These are phyloP conservation scores for Wickerhamomyces ciferrii DNA, from an alignment of 805 yeast species.

Conservation along the genomic window DNA sequence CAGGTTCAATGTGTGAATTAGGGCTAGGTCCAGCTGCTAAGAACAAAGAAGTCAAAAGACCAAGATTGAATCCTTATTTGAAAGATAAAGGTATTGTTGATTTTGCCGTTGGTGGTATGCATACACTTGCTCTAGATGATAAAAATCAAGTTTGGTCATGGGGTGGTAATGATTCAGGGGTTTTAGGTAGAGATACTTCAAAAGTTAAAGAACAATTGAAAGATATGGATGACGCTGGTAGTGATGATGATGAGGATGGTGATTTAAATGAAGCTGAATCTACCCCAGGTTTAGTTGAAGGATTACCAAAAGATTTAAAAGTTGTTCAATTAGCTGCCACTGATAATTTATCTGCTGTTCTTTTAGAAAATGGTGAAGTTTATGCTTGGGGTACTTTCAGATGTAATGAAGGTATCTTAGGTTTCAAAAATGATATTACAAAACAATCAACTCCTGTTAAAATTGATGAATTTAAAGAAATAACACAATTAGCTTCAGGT, in stretches of 20 bases:
- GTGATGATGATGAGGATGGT: constrained; percentile 62
- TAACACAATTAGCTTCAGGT: constrained; percentile 84
- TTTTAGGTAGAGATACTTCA: constrained; percentile 82
- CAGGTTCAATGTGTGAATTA: constrained; percentile 95
- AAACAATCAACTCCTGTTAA: constrained; percentile 66
- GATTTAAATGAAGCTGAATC: constrained; percentile 86
- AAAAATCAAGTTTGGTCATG: constrained; percentile 89
- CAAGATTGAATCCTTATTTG: constrained; percentile 81
- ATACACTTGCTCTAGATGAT: constrained; percentile 74
- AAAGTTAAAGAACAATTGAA: constrained; percentile 57
- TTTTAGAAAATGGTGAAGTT: constrained; percentile 78
- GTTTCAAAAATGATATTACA: constrained; percentile 62
- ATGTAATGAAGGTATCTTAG: constrained; percentile 86
- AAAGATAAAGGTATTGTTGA: constrained; percentile 73
- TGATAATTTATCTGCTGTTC: constrained; percentile 81
- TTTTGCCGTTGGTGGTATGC: constrained; percentile 96
- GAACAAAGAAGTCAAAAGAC: constrained; percentile 93
- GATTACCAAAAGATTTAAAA: constrained; percentile 49
- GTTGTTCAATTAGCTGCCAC: constrained; percentile 87
- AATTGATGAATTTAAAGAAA: constrained; percentile 54
- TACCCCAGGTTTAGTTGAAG: constrained; percentile 76
- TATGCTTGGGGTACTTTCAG: constrained; percentile 98
- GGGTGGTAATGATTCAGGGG: constrained; percentile 95
- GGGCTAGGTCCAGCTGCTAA: constrained; percentile 95
- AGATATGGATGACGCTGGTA: constrained; percentile 56